These are phyloP conservation scores for Dissophora globulifera DNA, from an alignment of 192 early-diverging fungal genomes.

Conservation along the genomic window DNA sequence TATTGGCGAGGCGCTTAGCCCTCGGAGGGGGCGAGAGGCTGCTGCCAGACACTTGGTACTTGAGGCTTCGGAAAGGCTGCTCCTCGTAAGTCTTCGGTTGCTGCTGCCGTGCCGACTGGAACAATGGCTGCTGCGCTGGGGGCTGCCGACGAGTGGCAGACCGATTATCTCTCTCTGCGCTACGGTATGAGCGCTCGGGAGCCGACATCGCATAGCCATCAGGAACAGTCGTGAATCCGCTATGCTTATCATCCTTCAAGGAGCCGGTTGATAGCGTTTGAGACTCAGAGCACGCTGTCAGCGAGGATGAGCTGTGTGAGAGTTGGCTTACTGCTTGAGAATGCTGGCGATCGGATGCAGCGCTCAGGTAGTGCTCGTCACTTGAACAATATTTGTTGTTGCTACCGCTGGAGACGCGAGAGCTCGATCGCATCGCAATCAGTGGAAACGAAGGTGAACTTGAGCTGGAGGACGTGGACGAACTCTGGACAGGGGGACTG, in stretches of 20 bases:
- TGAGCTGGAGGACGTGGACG: neutral
- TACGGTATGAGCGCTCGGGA: neutral
- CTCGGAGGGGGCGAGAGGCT: conserved; percentile 40
- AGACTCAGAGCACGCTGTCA: neutral
- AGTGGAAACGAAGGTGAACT: conserved; percentile 23
- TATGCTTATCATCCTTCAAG: neutral
- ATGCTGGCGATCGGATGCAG: neutral
- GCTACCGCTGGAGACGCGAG: neutral
- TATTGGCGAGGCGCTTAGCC: conserved; percentile 9
- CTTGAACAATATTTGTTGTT: neutral
- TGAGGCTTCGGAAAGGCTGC: conserved; percentile 1
- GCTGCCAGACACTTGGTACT: conserved; percentile 10
- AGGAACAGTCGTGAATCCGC: neutral
- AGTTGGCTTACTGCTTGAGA: conserved; percentile 1
- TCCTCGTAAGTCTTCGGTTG: neutral
- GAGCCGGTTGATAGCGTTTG: neutral
- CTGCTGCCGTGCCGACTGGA: neutral
- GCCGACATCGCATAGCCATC: neutral
- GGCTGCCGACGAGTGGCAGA: too few species aligned
- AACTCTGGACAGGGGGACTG: conserved; percentile 8
- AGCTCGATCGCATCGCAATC: neutral
- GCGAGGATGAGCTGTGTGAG: conserved; percentile 2
- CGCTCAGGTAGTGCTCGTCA: neutral
- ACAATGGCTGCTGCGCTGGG: too few species aligned
- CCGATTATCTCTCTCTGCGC: neutral